A percentile compares a stretch with the other conserved stretches of the same genome.
phyloP scores from a whole-genome alignment of 306 rosid genomes.

The Pyrus bretschneideri region DNA sequence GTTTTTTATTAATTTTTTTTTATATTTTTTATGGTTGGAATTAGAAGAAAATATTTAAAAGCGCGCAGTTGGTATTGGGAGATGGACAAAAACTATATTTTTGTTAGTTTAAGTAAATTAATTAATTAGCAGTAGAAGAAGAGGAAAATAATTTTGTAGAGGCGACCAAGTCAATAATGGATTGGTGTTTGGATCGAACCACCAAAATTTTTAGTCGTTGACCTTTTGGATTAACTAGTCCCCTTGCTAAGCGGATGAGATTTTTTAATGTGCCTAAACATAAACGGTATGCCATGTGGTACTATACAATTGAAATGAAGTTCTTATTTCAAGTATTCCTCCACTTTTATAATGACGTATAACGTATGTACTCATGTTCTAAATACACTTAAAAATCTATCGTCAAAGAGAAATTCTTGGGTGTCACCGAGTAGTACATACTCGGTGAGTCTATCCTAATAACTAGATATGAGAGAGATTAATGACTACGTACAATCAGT shows the following conservation, averaged over 20 bases:
- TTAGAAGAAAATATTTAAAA: background rate
- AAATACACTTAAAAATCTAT: too few relatives aligned
- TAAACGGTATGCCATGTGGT: accelerated
- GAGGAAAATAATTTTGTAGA: background rate
- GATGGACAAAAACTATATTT: background rate
- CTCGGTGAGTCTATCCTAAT: background rate
- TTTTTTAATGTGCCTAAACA: accelerated
- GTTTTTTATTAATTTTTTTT: too few relatives aligned
- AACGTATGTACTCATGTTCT: accelerated
- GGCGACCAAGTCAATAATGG: background rate
- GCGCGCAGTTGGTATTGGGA: background rate
- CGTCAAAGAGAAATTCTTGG: too few relatives aligned
- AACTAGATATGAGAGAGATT: too few relatives aligned
- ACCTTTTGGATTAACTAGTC: too few relatives aligned
- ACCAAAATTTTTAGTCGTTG: too few relatives aligned
- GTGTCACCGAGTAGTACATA: background rate
- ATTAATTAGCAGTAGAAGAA: background rate
- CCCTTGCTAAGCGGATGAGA: too few relatives aligned
- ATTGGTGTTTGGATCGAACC: background rate
- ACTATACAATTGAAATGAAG: too few relatives aligned
- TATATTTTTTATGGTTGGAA: too few relatives aligned
- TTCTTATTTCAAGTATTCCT: too few relatives aligned
- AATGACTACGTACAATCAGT: too few relatives aligned
- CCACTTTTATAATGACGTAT: too few relatives aligned
- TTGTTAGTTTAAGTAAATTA: background rate